Conservation (phyloP, 768 basidiomycete species). For the Naganishia randhawae region DNA sequence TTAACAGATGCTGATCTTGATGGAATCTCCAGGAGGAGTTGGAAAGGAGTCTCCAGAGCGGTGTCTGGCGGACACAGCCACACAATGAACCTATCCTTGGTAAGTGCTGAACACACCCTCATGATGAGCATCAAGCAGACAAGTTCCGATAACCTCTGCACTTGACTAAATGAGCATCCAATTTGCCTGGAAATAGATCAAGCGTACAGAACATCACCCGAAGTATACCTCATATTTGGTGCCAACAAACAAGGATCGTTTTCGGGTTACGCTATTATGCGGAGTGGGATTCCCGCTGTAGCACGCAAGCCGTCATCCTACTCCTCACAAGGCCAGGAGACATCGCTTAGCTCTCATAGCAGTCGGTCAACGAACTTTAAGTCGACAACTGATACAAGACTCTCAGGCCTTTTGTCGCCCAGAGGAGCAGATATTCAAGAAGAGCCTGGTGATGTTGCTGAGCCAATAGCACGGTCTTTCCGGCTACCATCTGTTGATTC, state of each 20-base stretch:
- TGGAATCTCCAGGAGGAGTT: constrained; percentile 71
- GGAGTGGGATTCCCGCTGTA: constrained; percentile 33
- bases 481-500: neutral
- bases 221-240: constrained; percentile 82
- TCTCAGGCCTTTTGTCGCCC: neutral
- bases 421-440: constrained; percentile 13
- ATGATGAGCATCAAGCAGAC: neutral
- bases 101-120: constrained; percentile 23
- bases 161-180: neutral
- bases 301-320: constrained; percentile 1
- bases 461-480: neutral
- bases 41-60: constrained; percentile 71
- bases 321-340: constrained; percentile 8
- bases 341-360: neutral
- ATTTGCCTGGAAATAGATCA: constrained; percentile 58
- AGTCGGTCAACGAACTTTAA: neutral
- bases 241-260: constrained; percentile 94
- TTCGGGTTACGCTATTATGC: constrained; percentile 81
- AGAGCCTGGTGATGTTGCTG: neutral
- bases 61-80: constrained; percentile 85
- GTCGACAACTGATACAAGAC: neutral
- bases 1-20: constrained; percentile 84
- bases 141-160: neutral
- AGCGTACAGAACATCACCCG: constrained; percentile 82
- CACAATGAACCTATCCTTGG: constrained; percentile 81